Conservation (phyloP, 2,329 filamentous ascomycete genomes). For the Raffaelea ambrosiae region DNA sequence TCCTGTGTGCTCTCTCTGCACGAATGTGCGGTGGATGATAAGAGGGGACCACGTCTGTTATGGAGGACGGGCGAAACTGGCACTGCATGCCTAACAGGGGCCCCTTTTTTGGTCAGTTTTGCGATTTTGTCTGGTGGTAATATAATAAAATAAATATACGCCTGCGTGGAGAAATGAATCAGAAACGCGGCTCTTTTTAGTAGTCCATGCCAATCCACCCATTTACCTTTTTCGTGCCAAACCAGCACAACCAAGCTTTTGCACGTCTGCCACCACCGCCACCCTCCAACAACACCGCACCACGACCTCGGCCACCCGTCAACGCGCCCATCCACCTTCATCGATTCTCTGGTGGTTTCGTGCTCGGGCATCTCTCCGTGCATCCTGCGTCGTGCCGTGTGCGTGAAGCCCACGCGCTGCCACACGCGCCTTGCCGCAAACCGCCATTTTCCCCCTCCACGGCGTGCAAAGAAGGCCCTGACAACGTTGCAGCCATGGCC, state of each 20-base stretch:
- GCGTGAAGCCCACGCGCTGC: too few relatives aligned
- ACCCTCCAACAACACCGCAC: not conserved
- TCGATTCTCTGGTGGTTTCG: too few relatives aligned
- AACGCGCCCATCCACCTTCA: too few relatives aligned
- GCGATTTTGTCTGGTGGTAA: not conserved
- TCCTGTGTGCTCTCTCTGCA: not conserved
- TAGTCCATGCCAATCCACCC: not conserved
- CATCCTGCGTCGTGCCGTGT: too few relatives aligned
- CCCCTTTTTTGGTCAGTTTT: not conserved
- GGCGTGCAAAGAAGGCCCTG: not conserved
- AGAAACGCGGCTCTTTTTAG: not conserved
- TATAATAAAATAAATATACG: not conserved
- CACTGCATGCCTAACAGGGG: constrained; percentile 3
- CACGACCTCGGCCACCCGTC: too few relatives aligned
- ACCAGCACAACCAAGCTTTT: not conserved
- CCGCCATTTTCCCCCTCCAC: too few relatives aligned
- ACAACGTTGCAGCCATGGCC: constrained; percentile 33
- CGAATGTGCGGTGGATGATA: not conserved
- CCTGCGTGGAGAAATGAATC: not conserved
- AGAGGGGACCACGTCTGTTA: too few relatives aligned
- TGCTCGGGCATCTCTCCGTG: too few relatives aligned
- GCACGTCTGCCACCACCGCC: not conserved
- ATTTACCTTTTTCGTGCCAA: not conserved
- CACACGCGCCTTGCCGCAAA: too few relatives aligned
- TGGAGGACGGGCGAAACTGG: not conserved